Conservation (phyloP, 805 yeast genomes). For the Teunomyces barrocoloradensis region DNA sequence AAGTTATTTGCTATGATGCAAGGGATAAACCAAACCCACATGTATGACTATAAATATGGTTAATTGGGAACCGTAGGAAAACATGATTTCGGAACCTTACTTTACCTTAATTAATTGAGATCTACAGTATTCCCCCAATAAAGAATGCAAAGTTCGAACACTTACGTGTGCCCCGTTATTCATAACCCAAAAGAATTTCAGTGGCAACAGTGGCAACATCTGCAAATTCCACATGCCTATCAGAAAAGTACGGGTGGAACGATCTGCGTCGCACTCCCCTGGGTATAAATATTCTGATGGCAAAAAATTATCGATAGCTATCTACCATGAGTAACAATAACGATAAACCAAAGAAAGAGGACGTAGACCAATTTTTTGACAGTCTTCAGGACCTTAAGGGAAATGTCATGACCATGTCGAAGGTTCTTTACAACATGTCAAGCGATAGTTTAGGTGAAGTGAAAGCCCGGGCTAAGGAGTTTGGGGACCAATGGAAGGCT, state of each 20-base stretch:
- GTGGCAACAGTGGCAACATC: background rate
- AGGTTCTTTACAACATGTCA: constrained; percentile 23
- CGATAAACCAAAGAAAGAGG: constrained; percentile 17
- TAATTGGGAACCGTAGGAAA: too few species aligned
- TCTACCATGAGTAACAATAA: background rate
- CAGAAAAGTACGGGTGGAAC: background rate
- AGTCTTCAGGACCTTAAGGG: constrained; percentile 17
- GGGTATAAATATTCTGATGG: background rate
- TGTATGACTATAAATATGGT: too few species aligned
- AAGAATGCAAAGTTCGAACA: too few species aligned
- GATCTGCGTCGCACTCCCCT: background rate
- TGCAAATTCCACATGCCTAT: background rate
- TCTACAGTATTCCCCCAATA: too few species aligned
- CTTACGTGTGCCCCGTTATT: too few species aligned
- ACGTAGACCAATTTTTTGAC: constrained; percentile 14
- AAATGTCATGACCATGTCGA: constrained; percentile 24
- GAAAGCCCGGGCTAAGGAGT: constrained; percentile 19
- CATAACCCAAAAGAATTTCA: background rate
- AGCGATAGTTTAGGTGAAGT: constrained; percentile 20
- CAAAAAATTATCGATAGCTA: background rate
- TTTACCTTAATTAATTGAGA: too few species aligned
- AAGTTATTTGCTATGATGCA: too few species aligned
- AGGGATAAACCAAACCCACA: too few species aligned
- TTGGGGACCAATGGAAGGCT: constrained; percentile 16
- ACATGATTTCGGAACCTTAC: too few species aligned